These are phyloP conservation scores for Hibiscus syriacus DNA, from an alignment of 345 rosid species.

Conservation along the genomic window DNA sequence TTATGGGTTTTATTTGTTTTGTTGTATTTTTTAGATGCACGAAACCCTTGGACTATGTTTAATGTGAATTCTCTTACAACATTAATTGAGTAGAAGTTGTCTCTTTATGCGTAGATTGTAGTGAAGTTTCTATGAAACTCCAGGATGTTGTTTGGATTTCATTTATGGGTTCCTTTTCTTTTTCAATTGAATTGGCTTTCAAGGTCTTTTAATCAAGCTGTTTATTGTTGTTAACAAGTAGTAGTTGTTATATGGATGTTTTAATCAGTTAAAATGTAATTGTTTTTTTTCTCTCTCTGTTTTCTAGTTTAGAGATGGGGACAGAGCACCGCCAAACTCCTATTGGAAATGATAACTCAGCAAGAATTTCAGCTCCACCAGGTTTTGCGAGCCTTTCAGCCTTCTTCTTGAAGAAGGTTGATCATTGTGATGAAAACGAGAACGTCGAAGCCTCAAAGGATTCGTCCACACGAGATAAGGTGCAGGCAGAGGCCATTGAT, in stretches of 20 bases:
- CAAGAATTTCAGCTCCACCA: constrained; percentile 20
- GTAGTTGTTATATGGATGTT: background rate
- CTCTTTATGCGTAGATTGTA: too few species aligned
- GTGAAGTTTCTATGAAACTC: background rate
- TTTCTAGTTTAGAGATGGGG: constrained; percentile 16
- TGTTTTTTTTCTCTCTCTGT: background rate
- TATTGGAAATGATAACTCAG: background rate
- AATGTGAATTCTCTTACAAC: background rate
- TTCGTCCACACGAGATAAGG: constrained; percentile 7
- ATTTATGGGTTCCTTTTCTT: background rate
- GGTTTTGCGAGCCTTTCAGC: constrained; percentile 41
- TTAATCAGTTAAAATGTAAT: background rate
- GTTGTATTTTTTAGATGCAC: background rate
- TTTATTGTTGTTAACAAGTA: constrained; percentile 1
- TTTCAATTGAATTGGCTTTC: background rate
- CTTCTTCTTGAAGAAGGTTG: constrained; percentile 29
- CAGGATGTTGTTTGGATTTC: background rate
- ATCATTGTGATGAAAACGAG: constrained; percentile 14
- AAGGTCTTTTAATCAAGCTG: background rate
- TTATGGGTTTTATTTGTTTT: background rate
- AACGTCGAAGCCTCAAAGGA: background rate
- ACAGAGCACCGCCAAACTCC: background rate
- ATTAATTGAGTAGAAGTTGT: too few species aligned
- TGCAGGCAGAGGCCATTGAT: constrained; percentile 8
- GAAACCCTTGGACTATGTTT: background rate